phyloP scores from a whole-genome alignment of 257 asterid genomes.

The Ophiorrhiza pumila region DNA sequence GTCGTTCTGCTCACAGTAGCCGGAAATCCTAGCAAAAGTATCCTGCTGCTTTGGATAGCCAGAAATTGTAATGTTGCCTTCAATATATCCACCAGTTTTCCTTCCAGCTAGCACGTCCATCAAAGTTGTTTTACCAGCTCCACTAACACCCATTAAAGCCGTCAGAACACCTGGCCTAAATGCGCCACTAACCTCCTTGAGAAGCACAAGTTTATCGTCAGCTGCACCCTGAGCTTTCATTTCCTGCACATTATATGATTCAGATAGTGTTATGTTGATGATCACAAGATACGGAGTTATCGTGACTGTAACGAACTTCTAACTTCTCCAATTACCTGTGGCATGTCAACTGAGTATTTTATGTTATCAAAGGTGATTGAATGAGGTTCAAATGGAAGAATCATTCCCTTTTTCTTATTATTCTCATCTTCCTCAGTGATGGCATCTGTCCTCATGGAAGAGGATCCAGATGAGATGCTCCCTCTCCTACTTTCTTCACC shows the following conservation, averaged over 20 bases:
- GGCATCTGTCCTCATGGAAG: conserved; percentile 27
- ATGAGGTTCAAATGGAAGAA: conserved; percentile 92
- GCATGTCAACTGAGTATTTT: conserved; percentile 85
- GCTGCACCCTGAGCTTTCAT: conserved; percentile 59
- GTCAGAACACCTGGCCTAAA: conserved; percentile 84
- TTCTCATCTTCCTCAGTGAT: conserved; percentile 26
- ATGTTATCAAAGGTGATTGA: conserved; percentile 69
- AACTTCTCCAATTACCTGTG: conserved; percentile 35
- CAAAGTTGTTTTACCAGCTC: conserved; percentile 81
- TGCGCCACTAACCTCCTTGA: conserved; percentile 71
- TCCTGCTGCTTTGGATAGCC: conserved; percentile 72
- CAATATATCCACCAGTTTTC: conserved; percentile 79
- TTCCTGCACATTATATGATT: conserved; percentile 38
- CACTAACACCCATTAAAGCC: conserved; percentile 85
- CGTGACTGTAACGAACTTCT: neutral
- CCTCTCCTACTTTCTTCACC: conserved; percentile 3
- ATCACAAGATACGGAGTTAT: neutral
- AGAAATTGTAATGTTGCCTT: conserved; percentile 56
- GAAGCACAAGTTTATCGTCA: conserved; percentile 49
- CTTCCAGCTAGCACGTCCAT: conserved; percentile 83
- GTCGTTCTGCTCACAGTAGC: conserved; percentile 81
- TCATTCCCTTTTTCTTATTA: conserved; percentile 54
- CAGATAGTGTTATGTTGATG: neutral
- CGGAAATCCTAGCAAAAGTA: conserved; percentile 69
- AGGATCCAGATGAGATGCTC: conserved; percentile 1